These are phyloP conservation scores for Lentinula novae-zelandiae DNA, from an alignment of 1,284 basidiomycete species.

Conservation along the genomic window DNA sequence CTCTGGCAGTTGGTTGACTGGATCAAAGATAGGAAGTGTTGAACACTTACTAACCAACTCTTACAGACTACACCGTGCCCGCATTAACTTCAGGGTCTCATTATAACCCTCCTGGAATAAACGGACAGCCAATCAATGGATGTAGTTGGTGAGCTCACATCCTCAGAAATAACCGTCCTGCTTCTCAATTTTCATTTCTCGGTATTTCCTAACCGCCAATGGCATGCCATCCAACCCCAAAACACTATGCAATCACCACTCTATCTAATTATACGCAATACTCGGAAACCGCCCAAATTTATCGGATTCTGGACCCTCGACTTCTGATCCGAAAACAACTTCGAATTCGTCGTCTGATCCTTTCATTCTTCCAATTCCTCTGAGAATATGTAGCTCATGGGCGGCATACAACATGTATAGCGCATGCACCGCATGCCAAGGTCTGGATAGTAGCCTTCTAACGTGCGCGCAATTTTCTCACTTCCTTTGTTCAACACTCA, in stretches of 20 bases:
- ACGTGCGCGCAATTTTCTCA: not conserved
- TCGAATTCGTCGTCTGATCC: not conserved
- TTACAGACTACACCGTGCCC: constrained; percentile 7
- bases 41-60: not conserved
- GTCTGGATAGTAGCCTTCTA: not conserved
- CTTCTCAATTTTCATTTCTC: not conserved
- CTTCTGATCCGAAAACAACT: not conserved
- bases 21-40: not conserved
- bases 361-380: not conserved
- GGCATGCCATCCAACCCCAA: not conserved
- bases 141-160: constrained; percentile 8
- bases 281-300: not conserved
- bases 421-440: constrained; percentile 12
- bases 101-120: constrained; percentile 1
- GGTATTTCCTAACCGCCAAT: not conserved
- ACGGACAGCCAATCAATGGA: not conserved
- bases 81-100: not conserved
- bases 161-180: not conserved
- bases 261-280: not conserved
- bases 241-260: not conserved
- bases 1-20: not conserved
- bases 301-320: not conserved
- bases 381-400: constrained; percentile 1
- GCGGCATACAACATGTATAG: constrained; percentile 13
- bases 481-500: not conserved